Conservation (phyloP, 495 filamentous ascomycete species). For the Neurospora terricola region DNA sequence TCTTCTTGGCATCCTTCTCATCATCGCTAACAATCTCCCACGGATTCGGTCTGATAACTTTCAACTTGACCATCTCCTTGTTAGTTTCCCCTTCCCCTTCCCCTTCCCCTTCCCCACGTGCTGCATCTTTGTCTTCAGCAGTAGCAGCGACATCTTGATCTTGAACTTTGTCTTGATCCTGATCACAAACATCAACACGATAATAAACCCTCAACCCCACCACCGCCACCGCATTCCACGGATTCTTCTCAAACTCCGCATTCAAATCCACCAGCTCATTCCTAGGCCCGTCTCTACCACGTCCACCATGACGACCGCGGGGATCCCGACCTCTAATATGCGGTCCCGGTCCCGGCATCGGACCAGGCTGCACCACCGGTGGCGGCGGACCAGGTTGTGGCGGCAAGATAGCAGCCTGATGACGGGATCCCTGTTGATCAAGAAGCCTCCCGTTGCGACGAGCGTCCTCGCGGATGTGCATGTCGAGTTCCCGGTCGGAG, state of each 20-base stretch:
- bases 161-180: too few relatives aligned
- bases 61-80: slow-evolving; percentile 33
- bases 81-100: slow-evolving; percentile 28
- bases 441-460: background rate
- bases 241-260: slow-evolving; percentile 45
- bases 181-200: slow-evolving; percentile 25
- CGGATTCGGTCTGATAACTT: slow-evolving; percentile 28
- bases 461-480: slow-evolving; percentile 4
- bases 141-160: background rate
- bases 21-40: slow-evolving; percentile 17
- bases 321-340: background rate
- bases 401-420: background rate
- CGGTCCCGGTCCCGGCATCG: background rate
- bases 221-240: slow-evolving; percentile 82
- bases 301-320: background rate
- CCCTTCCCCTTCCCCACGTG: slow-evolving; percentile 5
- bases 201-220: slow-evolving; percentile 69
- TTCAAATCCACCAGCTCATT: slow-evolving; percentile 1
- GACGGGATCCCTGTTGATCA: background rate
- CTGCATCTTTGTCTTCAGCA: background rate
- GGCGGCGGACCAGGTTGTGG: background rate
- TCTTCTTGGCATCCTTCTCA: slow-evolving; percentile 10
- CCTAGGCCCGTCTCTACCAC: background rate
- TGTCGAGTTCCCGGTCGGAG: slow-evolving; percentile 27
- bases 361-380: background rate